Conservation (phyloP, 768 basidiomycete species). For the Mycena indigotica region DNA sequence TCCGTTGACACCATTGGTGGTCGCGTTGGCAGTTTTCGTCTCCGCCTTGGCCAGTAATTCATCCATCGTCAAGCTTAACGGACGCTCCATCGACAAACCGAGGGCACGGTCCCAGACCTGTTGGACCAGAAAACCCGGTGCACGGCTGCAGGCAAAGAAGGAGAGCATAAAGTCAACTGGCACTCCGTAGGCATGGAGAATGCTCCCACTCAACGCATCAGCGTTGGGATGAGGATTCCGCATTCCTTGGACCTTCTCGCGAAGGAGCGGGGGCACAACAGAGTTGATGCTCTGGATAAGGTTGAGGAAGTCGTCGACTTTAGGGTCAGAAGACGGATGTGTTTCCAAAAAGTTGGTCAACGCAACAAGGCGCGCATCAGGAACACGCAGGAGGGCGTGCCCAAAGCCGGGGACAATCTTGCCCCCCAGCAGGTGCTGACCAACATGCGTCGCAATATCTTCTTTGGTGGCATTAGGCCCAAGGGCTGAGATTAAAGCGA, state of each 20-base stretch:
- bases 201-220: constrained; percentile 5
- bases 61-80: constrained; percentile 7
- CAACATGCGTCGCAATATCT: not conserved
- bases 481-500: not conserved
- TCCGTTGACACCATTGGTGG: not conserved
- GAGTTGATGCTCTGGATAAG: not conserved
- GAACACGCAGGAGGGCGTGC: constrained; percentile 6
- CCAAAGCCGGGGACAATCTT: constrained; percentile 5
- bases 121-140: not conserved
- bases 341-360: not conserved
- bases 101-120: constrained; percentile 1
- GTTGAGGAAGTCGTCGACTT: not conserved
- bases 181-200: constrained; percentile 3
- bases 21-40: no score
- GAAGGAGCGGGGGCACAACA: not conserved
- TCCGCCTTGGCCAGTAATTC: constrained; percentile 5
- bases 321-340: not conserved
- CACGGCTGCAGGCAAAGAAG: not conserved
- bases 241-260: constrained; percentile 2
- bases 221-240: constrained; percentile 5
- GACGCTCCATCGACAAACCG: constrained; percentile 2
- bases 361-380: not conserved
- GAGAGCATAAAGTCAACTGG: not conserved
- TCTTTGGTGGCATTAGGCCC: not conserved
- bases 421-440: not conserved